phyloP scores from a whole-genome alignment of 2,329 filamentous ascomycete species.

The Trichoderma aggressivum region DNA sequence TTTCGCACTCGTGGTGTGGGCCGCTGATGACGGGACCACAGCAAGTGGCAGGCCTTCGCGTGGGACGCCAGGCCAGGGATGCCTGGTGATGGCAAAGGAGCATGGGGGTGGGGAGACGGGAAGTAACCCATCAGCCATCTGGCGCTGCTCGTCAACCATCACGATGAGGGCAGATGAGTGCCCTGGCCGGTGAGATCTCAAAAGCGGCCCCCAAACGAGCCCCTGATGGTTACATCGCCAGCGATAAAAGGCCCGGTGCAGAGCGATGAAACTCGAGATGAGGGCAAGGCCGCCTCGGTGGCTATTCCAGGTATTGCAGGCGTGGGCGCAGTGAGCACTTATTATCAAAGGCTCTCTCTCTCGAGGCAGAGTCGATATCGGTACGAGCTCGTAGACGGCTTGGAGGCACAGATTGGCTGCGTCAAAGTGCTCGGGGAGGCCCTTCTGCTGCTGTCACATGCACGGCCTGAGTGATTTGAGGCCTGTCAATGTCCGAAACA shows the following conservation, averaged over 20 bases:
- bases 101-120: constrained; percentile 22
- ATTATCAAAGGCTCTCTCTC: not conserved
- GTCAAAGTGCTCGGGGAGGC: not conserved
- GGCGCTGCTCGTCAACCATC: constrained; percentile 15
- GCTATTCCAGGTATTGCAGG: not conserved
- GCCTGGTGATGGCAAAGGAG: constrained; percentile 20
- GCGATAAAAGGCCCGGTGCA: constrained; percentile 21
- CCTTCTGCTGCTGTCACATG: constrained; percentile 8
- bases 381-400: no score
- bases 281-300: constrained; percentile 1
- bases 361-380: not conserved
- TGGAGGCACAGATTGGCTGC: not conserved
- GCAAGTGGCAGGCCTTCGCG: constrained; percentile 18
- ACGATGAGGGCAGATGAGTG: constrained; percentile 10
- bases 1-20: constrained; percentile 2
- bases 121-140: constrained; percentile 27
- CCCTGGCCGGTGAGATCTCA: constrained; percentile 23
- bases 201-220: constrained; percentile 20
- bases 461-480: not conserved
- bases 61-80: constrained; percentile 17
- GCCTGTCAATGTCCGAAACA: not conserved
- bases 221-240: constrained; percentile 29
- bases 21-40: not conserved
- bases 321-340: not conserved
- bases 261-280: constrained; percentile 20